These are phyloP conservation scores for Neurospora tetraspora DNA, from an alignment of 495 filamentous ascomycete species.

Conservation along the genomic window DNA sequence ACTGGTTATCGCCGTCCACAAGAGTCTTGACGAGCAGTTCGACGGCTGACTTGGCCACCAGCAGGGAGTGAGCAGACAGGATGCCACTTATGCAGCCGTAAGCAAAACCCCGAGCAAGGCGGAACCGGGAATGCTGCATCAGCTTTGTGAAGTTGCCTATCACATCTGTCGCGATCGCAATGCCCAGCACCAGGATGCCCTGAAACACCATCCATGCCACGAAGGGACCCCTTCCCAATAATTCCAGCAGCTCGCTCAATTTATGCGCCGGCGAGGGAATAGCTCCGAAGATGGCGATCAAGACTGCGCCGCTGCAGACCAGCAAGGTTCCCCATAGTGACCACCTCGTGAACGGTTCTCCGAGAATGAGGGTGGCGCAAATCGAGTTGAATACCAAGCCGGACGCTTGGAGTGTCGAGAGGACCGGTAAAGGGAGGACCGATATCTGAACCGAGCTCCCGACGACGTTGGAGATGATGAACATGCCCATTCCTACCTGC, in stretches of 20 bases:
- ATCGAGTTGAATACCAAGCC: slow-evolving; percentile 98
- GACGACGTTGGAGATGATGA: slow-evolving; percentile 85
- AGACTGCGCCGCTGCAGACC: slow-evolving; percentile 71
- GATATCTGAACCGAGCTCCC: slow-evolving; percentile 97
- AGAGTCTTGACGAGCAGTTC: slow-evolving; percentile 93
- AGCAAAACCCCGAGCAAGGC: slow-evolving; percentile 76
- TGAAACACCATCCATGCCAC: slow-evolving; percentile 86
- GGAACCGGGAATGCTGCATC: slow-evolving; percentile 50
- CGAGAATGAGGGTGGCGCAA: slow-evolving; percentile 85
- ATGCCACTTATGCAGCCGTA: slow-evolving; percentile 89
- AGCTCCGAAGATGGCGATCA: slow-evolving; percentile 91
- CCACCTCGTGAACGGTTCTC: slow-evolving; percentile 88
- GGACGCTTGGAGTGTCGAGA: slow-evolving; percentile 92
- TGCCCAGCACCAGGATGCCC: slow-evolving; percentile 55
- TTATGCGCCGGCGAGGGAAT: slow-evolving; percentile 92
- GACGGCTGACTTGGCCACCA: slow-evolving; percentile 93
- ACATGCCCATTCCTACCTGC: slow-evolving; percentile 98
- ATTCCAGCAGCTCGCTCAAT: slow-evolving; percentile 65
- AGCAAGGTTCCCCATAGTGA: slow-evolving; percentile 82
- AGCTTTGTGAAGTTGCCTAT: slow-evolving; percentile 37
- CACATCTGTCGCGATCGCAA: slow-evolving; percentile 54
- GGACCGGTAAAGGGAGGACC: slow-evolving; percentile 84
- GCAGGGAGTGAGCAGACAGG: slow-evolving; percentile 81
- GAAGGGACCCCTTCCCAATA: slow-evolving; percentile 67
- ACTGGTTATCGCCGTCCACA: slow-evolving; percentile 81